A percentile compares a stretch with the other conserved stretches of the same genome.
These are phyloP conservation scores for Pyrus hybrid DNA, from an alignment of 331 rosid species.

Conservation along the genomic window DNA sequence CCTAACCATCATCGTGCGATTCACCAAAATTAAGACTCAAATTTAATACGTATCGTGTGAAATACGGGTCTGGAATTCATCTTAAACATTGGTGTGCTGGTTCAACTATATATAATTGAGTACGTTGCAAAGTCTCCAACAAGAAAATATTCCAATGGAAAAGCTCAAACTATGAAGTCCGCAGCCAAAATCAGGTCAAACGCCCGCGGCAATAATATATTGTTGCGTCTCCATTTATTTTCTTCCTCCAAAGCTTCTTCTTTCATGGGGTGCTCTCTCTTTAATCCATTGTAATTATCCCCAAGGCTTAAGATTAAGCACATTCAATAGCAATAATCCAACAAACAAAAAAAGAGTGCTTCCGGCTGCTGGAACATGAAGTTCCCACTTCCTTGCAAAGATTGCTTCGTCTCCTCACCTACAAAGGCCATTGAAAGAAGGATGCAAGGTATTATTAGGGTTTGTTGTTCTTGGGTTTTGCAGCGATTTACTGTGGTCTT, in stretches of 20 bases:
- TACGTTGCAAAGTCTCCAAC: no score
- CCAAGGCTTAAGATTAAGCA: background rate
- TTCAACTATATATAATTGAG: no score
- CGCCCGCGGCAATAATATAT: background rate
- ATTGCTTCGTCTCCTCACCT: constrained; percentile 34
- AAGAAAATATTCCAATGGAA: background rate
- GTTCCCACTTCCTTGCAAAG: constrained; percentile 17
- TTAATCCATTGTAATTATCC: background rate
- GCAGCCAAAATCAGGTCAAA: background rate
- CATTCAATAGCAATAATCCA: background rate
- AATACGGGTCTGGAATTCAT: no score
- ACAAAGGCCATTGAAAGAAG: background rate
- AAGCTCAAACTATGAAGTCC: background rate
- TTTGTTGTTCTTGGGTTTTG: background rate
- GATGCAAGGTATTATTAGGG: constrained; percentile 30
- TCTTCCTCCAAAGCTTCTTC: background rate
- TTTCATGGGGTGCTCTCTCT: background rate
- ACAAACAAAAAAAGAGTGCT: background rate
- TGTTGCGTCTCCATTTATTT: background rate
- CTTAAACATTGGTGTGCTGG: no score
- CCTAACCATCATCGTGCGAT: accelerated
- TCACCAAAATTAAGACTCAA: accelerated
- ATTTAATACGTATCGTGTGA: accelerated
- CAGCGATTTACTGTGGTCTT: background rate
- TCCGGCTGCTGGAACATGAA: constrained; percentile 31